phyloP scores from a whole-genome alignment of 768 basidiomycete species.

The Calocera cornea region DNA sequence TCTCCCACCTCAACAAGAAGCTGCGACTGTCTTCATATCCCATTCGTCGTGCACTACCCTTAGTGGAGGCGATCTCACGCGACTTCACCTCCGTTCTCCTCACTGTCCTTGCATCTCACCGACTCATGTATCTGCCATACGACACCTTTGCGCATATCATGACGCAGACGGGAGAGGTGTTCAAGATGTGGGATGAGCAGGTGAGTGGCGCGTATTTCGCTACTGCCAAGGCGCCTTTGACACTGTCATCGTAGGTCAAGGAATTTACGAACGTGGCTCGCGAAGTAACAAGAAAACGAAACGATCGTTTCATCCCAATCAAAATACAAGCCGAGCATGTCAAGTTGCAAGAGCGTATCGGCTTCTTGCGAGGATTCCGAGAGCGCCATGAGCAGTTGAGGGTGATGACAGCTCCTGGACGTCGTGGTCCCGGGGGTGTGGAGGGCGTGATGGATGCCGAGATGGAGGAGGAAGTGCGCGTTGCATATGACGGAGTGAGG shows the following conservation, averaged over 20 bases:
- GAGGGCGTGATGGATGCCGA: conserved; percentile 66
- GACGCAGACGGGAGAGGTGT: conserved; percentile 57
- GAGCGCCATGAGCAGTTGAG: conserved; percentile 96
- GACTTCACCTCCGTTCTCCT: conserved; percentile 95
- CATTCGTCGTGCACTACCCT: conserved; percentile 84
- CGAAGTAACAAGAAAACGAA: conserved; percentile 79
- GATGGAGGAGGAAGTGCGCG: conserved; percentile 94
- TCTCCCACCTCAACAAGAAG: conserved; percentile 88
- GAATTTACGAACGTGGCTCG: conserved; percentile 87
- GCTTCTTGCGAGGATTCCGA: conserved; percentile 82
- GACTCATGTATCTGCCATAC: conserved; percentile 87
- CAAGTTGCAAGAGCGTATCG: conserved; percentile 73
- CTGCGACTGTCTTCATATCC: conserved; percentile 94
- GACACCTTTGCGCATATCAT: conserved; percentile 85
- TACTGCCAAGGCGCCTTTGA: conserved; percentile 3
- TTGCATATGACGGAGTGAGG: conserved; percentile 95
- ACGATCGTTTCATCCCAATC: conserved; percentile 92
- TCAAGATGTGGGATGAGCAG: conserved; percentile 75
- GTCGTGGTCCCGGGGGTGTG: conserved; percentile 57
- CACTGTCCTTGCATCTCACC: conserved; percentile 78
- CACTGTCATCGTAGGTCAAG: conserved; percentile 38
- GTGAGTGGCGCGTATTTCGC: background rate
- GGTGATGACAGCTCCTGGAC: conserved; percentile 88
- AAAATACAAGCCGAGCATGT: conserved; percentile 84
- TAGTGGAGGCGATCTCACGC: conserved; percentile 94